These are phyloP conservation scores for Russula olivacea DNA, from an alignment of 768 basidiomycete genomes.

Conservation along the genomic window DNA sequence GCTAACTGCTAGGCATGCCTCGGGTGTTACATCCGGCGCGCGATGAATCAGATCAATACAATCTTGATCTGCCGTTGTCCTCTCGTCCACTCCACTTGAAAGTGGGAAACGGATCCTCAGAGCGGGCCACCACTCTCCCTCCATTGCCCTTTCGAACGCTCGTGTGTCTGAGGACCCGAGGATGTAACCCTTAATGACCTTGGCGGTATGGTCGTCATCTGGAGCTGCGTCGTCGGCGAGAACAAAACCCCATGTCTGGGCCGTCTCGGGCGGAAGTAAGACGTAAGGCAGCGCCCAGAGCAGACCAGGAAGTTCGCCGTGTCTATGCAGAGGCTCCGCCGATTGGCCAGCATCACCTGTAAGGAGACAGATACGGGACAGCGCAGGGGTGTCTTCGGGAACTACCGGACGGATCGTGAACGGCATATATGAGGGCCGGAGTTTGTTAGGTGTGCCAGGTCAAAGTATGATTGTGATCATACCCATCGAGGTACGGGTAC, in stretches of 20 bases:
- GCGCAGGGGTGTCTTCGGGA: constrained; percentile 45
- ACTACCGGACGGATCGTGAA: constrained; percentile 50
- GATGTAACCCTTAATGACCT: constrained; percentile 63
- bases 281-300: constrained; percentile 74
- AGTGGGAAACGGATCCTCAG: constrained; percentile 52
- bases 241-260: constrained; percentile 64
- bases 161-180: constrained; percentile 64
- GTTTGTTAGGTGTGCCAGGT: neutral
- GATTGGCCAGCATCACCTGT: constrained; percentile 68
- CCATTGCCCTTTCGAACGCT: constrained; percentile 50
- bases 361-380: constrained; percentile 69
- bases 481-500: neutral
- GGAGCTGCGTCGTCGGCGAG: constrained; percentile 44
- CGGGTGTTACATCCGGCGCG: constrained; percentile 37
- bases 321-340: constrained; percentile 55
- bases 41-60: constrained; percentile 36
- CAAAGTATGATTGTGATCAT: neutral
- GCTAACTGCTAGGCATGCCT: constrained; percentile 56
- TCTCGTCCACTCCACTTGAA: constrained; percentile 13
- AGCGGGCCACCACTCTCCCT: constrained; percentile 57
- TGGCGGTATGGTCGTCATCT: constrained; percentile 29
- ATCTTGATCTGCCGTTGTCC: constrained; percentile 37
- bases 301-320: constrained; percentile 60
- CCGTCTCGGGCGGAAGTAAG: constrained; percentile 41
- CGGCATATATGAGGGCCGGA: constrained; percentile 3